Conservation (phyloP, 345 rosid species). For the Eucalyptus curtisii region DNA sequence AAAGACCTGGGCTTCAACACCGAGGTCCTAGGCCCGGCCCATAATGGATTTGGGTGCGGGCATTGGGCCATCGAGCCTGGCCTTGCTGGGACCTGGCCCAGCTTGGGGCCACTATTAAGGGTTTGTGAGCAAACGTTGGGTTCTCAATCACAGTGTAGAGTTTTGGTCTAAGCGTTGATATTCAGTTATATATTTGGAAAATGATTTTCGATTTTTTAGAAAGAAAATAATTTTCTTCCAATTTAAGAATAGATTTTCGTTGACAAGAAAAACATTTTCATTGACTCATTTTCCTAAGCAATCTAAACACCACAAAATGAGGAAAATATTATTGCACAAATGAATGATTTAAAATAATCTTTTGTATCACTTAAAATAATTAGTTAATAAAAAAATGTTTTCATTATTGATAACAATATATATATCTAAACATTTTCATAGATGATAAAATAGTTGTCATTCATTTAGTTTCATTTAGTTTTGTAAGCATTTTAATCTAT, state of each 20-base stretch:
- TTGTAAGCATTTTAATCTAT: too few relatives aligned
- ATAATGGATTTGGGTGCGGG: neutral
- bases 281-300: neutral
- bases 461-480: too few relatives aligned
- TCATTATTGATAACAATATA: neutral
- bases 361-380: too few relatives aligned
- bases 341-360: too few relatives aligned
- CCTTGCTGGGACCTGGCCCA: neutral
- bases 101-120: fast-evolving
- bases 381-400: too few relatives aligned
- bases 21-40: fast-evolving
- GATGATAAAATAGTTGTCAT: too few relatives aligned
- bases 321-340: too few relatives aligned
- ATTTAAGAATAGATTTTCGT: neutral
- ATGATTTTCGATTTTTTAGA: neutral
- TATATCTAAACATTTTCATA: too few relatives aligned
- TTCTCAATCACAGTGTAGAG: neutral
- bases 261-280: neutral
- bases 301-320: fast-evolving
- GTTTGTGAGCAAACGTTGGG: too few relatives aligned
- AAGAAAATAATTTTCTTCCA: neutral
- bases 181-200: too few relatives aligned
- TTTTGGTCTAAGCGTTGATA: fast-evolving
- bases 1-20: neutral
- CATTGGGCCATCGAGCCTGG: neutral